phyloP scores from a whole-genome alignment of 129 eudicot species.

The Arctium minus region DNA sequence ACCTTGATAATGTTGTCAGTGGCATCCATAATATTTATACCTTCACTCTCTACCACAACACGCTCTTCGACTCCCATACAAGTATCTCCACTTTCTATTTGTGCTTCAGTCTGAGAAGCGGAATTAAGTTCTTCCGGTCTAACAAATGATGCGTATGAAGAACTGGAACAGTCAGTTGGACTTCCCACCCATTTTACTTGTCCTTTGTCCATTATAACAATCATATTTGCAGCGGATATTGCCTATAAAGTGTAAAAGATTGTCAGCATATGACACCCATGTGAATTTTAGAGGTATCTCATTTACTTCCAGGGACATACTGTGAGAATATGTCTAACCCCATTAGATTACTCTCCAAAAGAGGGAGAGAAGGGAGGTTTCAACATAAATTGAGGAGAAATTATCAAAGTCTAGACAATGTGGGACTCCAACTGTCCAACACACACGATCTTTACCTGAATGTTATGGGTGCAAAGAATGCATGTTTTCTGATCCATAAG shows the following conservation, averaged over 20 bases:
- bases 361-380: background rate
- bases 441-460: constrained; percentile 50
- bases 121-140: constrained; percentile 32
- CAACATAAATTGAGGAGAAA: background rate
- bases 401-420: background rate
- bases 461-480: constrained; percentile 80
- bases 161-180: constrained; percentile 48
- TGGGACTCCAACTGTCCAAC: background rate
- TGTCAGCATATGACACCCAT: background rate
- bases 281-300: background rate
- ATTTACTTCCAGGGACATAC: background rate
- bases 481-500: constrained; percentile 69
- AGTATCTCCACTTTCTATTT: constrained; percentile 22
- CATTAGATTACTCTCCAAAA: background rate
- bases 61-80: constrained; percentile 17
- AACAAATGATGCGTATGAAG: constrained; percentile 41
- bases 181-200: constrained; percentile 75
- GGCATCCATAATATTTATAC: constrained; percentile 32
- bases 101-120: constrained; percentile 24
- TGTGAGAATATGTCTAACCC: background rate
- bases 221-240: constrained; percentile 68
- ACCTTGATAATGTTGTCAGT: constrained; percentile 37
- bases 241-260: constrained; percentile 52
- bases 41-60: constrained; percentile 33
- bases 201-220: constrained; percentile 84